Base-by-base conservation (phyloP, 2,329 filamentous ascomycete species). In the Lasiodiplodia gonubiensis region DNA sequence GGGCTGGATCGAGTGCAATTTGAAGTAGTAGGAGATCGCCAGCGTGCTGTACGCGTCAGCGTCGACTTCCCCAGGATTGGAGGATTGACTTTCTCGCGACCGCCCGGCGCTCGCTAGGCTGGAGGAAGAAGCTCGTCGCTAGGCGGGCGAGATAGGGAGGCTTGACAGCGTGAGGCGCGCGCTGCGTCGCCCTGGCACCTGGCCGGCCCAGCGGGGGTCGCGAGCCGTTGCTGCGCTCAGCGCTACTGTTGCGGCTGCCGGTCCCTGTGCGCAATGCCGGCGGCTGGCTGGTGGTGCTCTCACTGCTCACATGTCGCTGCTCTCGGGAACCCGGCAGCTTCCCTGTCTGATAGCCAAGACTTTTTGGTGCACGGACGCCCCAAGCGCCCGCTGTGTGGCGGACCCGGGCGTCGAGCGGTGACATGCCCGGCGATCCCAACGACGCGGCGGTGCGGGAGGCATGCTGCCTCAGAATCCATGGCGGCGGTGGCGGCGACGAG, bases 41-140 rank as follows among this genome's bases (percentile, higher is more conserved):
- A 2, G 23, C 7, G 23, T 25, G 35, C 8, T 25, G 42, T 30
- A 51, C 59, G 59, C 59, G 59, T 63, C 59, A 63, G 42, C 59
- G 7, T 27, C 11, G n/a, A 48, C 46, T 63, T 63, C 59, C 59
- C 59, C 59, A 51, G 59, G 46, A 51, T 51, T 63, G 46, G 18
- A 8, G 59, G 57, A 59, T 18, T 27, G 5, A 35, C 27, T 27
- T 18, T n/a, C 59, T 51, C 59, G 59, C 59, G 59, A 48, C 42
- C 59, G 11, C 14, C 33, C 18, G 39, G 39, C 27, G 54, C 12
- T 60, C 39, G 39, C 42, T 35, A 63, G 59, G 59, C 46, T 63
- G 59, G 57, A 48, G 7, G 25, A 33, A 30, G 57, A 16, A 30
- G 57, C 35, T 27, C 21, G 55, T 27, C 21, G 55, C n/a, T 39